Conservation (phyloP, 2,329 filamentous ascomycete genomes). For the Atkinsonella texensis region DNA sequence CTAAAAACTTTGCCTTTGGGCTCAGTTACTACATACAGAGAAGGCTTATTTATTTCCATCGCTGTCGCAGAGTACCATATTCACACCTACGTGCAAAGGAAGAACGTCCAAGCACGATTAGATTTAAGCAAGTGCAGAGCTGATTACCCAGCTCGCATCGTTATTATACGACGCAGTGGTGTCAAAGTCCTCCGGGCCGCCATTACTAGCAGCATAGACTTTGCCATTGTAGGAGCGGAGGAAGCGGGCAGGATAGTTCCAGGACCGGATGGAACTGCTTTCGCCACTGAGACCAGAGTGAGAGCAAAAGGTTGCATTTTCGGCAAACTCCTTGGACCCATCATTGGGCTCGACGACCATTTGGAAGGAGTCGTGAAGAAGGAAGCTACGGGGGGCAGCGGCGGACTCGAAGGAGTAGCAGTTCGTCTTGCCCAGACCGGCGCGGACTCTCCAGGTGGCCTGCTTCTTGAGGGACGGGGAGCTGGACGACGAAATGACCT, state of each 20-base stretch:
- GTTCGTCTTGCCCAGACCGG: constrained; percentile 41
- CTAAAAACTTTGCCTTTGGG: too few species aligned
- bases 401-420: constrained; percentile 51
- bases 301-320: constrained; percentile 53
- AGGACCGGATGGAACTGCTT: constrained; percentile 41
- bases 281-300: constrained; percentile 36
- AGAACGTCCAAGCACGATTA: too few species aligned
- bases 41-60: too few species aligned
- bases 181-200: neutral
- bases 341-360: constrained; percentile 40
- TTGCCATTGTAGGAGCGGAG: constrained; percentile 36
- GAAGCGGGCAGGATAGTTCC: constrained; percentile 48
- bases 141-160: neutral
- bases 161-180: neutral
- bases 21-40: too few species aligned
- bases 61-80: too few species aligned
- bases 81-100: too few species aligned
- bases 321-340: constrained; percentile 40
- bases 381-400: constrained; percentile 45
- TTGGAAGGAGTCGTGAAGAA: constrained; percentile 42
- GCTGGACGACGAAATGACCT: constrained; percentile 41
- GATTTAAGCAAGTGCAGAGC: neutral
- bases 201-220: neutral
- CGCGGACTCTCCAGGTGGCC: constrained; percentile 40
- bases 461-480: constrained; percentile 34